A percentile compares a stretch with the other conserved stretches of the same genome.
These are phyloP conservation scores for Exserohilum turcica DNA, from an alignment of 2,329 filamentous ascomycete species.

Conservation along the genomic window DNA sequence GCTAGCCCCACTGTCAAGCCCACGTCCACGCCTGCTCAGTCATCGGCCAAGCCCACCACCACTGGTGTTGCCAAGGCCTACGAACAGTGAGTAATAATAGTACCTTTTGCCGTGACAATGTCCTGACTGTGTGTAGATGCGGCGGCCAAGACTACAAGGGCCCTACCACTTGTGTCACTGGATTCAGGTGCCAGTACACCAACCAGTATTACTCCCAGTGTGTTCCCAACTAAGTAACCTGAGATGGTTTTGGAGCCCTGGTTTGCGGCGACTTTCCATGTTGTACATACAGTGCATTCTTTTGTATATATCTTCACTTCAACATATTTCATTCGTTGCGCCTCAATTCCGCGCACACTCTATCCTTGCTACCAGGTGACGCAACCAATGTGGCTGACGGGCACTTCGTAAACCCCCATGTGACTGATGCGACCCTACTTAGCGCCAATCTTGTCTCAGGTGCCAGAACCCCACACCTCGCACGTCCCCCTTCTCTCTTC, in stretches of 20 bases:
- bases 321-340: constrained; percentile 6
- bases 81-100: constrained; percentile 5
- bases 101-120: not conserved
- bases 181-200: constrained; percentile 15
- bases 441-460: constrained; percentile 8
- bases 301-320: constrained; percentile 24
- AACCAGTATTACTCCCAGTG: constrained; percentile 19
- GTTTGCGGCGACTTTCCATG: not conserved
- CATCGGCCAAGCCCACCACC: not conserved
- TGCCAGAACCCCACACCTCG: constrained; percentile 10
- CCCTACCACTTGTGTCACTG: constrained; percentile 22
- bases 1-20: constrained; percentile 4
- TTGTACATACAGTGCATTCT: constrained; percentile 4
- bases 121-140: constrained; percentile 21
- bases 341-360: not conserved
- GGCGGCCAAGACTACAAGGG: constrained; percentile 26
- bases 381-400: not conserved
- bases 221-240: not conserved
- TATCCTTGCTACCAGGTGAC: not conserved
- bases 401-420: too few relatives aligned
- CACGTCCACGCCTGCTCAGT: constrained; percentile 2
- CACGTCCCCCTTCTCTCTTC: not conserved
- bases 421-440: constrained; percentile 7
- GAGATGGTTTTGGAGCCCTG: not conserved
- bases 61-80: constrained; percentile 1